Base-by-base conservation (phyloP, 2,329 filamentous ascomycete species). In the Neonectria neomacrospora region DNA sequence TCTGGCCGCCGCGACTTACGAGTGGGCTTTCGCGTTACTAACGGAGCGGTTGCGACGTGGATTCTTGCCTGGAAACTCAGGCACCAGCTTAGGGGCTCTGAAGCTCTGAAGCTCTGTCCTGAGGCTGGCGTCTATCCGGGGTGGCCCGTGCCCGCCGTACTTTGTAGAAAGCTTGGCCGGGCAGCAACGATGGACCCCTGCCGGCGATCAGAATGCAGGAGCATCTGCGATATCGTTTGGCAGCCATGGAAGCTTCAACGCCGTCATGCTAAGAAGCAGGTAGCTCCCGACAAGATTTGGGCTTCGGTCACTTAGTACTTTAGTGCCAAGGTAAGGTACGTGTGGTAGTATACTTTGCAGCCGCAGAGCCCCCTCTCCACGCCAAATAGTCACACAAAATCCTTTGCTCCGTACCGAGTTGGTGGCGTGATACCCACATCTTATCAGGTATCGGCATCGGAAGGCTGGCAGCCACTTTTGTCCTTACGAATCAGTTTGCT, bases 21-120 rank as follows among this genome's bases (percentile, higher is more conserved):
- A 64, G 69, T 68, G 63, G 70, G 64, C 63, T 64, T 67, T 71
- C 66, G 74, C 73, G 74, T 71, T 65, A 66, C n/a, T n/a, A n/a
- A n/a, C 64, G 64, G 60, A 68, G 66, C 64, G 64, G 62, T 68
- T 70, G 65, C 63, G 65, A 56, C 62, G 63, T 64, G 57, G 58
- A 32, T 70, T 63, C 39, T 52, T 74, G 73, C 73, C 73, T 75
- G 66, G 66, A 14, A 58, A 58, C 32, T 54, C 59, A 68, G 68
- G 68, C 63, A 28, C 11, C 23, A 34, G 28, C 14, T 57, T 28
- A 14, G 1, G 14, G 6, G 14, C 14, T 37, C 34, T n/a, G 14
- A 37, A 20, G 14, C 14, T 37, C 34, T n/a, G 14, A 37, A 20
- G 37, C 37, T 41, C 9, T 41, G 37, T 37, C 34, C 37, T 41